Percentiles rank a stretch among this genome's conserved stretches.
These are phyloP conservation scores for Aspergillus puulaauensis DNA, from an alignment of 2,329 filamentous ascomycete genomes.

Conservation along the genomic window DNA sequence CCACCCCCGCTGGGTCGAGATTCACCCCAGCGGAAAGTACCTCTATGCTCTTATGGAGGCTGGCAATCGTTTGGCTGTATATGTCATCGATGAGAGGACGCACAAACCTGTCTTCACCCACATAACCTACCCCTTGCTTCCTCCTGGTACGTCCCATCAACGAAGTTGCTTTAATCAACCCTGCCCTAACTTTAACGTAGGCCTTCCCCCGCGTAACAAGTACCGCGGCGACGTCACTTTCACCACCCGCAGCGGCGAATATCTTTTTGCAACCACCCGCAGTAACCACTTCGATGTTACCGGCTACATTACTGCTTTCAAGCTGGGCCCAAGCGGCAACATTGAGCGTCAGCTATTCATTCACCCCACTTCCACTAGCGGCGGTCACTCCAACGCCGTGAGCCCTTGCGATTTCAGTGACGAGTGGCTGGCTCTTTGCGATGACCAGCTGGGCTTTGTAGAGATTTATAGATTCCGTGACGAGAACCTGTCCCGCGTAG, in stretches of 20 bases:
- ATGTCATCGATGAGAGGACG: conserved; percentile 71
- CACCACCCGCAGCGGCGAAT: conserved; percentile 65
- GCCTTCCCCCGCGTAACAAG: conserved; percentile 49
- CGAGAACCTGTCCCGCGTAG: conserved; percentile 76
- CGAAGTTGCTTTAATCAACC: neutral
- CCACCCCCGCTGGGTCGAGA: conserved; percentile 85
- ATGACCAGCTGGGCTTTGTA: conserved; percentile 82
- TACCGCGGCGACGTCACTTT: conserved; percentile 86
- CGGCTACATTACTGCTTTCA: conserved; percentile 81
- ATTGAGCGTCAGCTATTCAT: conserved; percentile 78
- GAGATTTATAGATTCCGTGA: conserved; percentile 87
- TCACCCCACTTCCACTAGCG: conserved; percentile 81
- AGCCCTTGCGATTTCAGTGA: conserved; percentile 79
- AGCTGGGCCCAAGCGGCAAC: conserved; percentile 64
- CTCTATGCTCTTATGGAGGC: conserved; percentile 87
- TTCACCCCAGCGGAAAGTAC: conserved; percentile 74
- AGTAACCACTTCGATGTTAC: conserved; percentile 73
- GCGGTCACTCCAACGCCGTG: conserved; percentile 87
- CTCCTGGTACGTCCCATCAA: conserved; percentile 59
- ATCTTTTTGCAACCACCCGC: conserved; percentile 82
- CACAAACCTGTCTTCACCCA: conserved; percentile 77
- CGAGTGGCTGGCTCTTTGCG: conserved; percentile 86
- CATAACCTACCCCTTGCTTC: conserved; percentile 74
- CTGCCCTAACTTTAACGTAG: conserved; percentile 13
- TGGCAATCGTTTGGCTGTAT: conserved; percentile 81